Evolutionary conservation across 2,329 filamentous ascomycete genomes (phyloP).

Genomic region (Colletotrichum sp.): DNA sequence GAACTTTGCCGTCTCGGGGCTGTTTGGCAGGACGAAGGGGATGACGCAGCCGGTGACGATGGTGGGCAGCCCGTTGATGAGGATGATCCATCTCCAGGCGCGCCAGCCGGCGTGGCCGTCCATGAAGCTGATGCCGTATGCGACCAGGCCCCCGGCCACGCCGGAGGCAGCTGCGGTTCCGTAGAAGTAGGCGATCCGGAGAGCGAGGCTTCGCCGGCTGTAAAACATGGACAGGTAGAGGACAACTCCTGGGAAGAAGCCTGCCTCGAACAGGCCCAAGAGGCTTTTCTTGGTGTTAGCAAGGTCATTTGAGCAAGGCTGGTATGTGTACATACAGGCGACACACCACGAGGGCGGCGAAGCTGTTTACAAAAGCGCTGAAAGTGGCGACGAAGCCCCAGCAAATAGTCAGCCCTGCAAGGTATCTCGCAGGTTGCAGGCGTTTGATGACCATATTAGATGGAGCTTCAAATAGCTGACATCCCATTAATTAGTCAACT

Average conservation of each 20-base stretch:
- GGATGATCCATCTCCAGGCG: conserved; percentile 74
- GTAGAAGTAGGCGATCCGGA: conserved; percentile 69
- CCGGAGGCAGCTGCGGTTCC: conserved; percentile 65
- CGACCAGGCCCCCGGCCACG: conserved; percentile 68
- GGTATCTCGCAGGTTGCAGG: conserved; percentile 50
- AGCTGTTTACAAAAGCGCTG: conserved; percentile 62
- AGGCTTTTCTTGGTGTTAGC: conserved; percentile 28
- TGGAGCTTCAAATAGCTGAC: conserved; percentile 42
- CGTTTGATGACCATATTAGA: conserved; percentile 44
- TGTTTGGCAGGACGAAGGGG: conserved; percentile 40
- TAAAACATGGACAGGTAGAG: conserved; percentile 70
- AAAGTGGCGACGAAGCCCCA: conserved; percentile 62
- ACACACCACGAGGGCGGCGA: conserved; percentile 58
- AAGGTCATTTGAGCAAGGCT: neutral
- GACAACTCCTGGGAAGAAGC: conserved; percentile 64
- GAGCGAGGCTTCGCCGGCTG: conserved; percentile 62
- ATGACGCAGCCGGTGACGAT: conserved; percentile 37
- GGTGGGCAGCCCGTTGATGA: conserved; percentile 61
- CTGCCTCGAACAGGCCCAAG: conserved; percentile 64
- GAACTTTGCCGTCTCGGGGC: conserved; percentile 59
- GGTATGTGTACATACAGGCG: conserved; percentile 41
- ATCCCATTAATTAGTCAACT: neutral
- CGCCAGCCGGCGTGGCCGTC: conserved; percentile 59
- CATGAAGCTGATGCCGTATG: conserved; percentile 69
- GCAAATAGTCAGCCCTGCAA: conserved; percentile 21